Conservation (phyloP, 2,329 filamentous ascomycete species). For the Arthrobotrys megalospora region DNA sequence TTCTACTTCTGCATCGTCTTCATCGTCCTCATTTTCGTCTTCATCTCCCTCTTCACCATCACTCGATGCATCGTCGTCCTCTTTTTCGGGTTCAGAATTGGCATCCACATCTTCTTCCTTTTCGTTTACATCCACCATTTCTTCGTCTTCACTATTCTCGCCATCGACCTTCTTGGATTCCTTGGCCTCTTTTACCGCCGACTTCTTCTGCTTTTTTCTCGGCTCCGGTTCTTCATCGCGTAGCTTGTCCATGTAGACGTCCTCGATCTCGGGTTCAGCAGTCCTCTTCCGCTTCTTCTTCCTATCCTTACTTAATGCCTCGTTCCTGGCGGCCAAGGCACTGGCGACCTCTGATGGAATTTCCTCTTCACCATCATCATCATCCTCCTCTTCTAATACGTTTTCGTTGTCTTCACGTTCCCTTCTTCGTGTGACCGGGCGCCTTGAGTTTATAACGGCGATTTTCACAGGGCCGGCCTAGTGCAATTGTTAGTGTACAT, state of each 20-base stretch:
- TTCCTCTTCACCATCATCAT: conserved; percentile 52
- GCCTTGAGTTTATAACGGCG: conserved; percentile 30
- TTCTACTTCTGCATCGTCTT: conserved; percentile 64
- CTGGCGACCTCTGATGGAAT: conserved; percentile 32
- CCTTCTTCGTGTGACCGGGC: not conserved
- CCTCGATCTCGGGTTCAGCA: conserved; percentile 41
- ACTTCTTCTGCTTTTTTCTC: conserved; percentile 67
- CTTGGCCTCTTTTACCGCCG: conserved; percentile 65
- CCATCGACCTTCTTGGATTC: conserved; percentile 68
- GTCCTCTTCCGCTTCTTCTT: conserved; percentile 63
- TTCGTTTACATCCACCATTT: conserved; percentile 66
- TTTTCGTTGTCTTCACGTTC: not conserved
- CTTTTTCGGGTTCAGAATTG: conserved; percentile 72
- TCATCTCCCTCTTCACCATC: conserved; percentile 66
- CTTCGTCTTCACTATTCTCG: conserved; percentile 70
- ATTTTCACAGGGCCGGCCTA: conserved; percentile 49
- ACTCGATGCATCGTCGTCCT: conserved; percentile 68
- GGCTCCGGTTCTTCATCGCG: conserved; percentile 70
- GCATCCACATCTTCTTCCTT: conserved; percentile 63
- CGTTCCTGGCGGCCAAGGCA: conserved; percentile 47
- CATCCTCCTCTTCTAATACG: not conserved
- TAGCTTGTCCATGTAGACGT: conserved; percentile 67
- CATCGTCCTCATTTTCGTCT: conserved; percentile 64
- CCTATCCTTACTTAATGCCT: conserved; percentile 63
- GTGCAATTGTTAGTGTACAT: not conserved